Conservation (phyloP, 495 filamentous ascomycete species). For the Monascus purpureus region DNA sequence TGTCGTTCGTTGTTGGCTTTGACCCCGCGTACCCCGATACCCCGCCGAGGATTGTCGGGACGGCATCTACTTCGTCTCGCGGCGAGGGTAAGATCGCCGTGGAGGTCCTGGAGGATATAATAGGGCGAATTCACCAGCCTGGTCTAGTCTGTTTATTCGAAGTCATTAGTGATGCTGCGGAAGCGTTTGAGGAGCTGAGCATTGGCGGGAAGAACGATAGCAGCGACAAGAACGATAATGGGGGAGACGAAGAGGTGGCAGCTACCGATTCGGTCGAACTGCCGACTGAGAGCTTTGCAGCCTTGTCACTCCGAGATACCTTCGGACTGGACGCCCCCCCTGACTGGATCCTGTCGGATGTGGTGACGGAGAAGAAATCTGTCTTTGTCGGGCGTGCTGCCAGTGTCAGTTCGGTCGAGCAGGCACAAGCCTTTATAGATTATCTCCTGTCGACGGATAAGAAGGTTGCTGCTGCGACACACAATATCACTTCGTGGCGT, state of each 20-base stretch:
- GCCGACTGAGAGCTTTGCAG: constrained; percentile 9
- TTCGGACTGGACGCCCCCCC: constrained; percentile 27
- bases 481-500: constrained; percentile 72
- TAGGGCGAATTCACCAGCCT: constrained; percentile 49
- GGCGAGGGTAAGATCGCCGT: constrained; percentile 58
- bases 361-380: constrained; percentile 70
- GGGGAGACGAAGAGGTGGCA: not conserved
- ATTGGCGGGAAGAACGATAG: constrained; percentile 15
- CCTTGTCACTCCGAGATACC: constrained; percentile 18
- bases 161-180: constrained; percentile 47
- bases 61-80: constrained; percentile 28
- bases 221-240: constrained; percentile 4
- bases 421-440: constrained; percentile 54
- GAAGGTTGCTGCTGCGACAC: constrained; percentile 69
- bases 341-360: constrained; percentile 59
- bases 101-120: constrained; percentile 47
- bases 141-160: constrained; percentile 84
- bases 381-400: constrained; percentile 71
- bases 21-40: constrained; percentile 56
- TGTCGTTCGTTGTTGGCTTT: constrained; percentile 52
- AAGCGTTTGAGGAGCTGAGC: constrained; percentile 32
- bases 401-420: constrained; percentile 45
- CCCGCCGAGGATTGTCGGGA: constrained; percentile 58
- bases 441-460: constrained; percentile 70
- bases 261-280: constrained; percentile 3